Evolutionary conservation across 2,329 filamentous ascomycete species (phyloP).

Genomic region (Cercospora sp.): DNA sequence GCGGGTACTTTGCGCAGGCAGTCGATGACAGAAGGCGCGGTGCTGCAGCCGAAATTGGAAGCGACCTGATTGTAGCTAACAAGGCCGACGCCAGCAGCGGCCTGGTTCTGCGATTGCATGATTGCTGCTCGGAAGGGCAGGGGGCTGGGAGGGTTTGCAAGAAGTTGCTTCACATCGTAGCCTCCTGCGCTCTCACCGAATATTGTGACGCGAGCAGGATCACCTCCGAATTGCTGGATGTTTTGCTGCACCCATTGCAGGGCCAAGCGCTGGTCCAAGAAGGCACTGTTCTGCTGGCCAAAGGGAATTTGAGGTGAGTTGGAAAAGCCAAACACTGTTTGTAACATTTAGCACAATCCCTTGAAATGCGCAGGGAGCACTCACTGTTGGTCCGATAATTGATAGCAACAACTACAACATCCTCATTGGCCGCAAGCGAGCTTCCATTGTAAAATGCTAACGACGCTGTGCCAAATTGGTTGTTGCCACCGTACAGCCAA

Average conservation of each 20-base stretch:
- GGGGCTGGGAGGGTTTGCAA: constrained; percentile 24
- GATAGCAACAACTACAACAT: constrained; percentile 27
- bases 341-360: neutral
- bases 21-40: constrained; percentile 2
- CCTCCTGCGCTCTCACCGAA: constrained; percentile 29
- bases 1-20: constrained; percentile 22
- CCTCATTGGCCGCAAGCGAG: constrained; percentile 24
- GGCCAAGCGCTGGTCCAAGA: constrained; percentile 39
- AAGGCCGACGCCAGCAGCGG: constrained; percentile 11
- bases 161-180: constrained; percentile 21
- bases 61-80: constrained; percentile 21
- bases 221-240: constrained; percentile 56
- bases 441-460: constrained; percentile 26
- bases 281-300: constrained; percentile 35
- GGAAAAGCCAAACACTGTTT: constrained; percentile 28
- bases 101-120: constrained; percentile 21
- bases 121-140: constrained; percentile 29
- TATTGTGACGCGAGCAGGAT: constrained; percentile 48
- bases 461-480: constrained; percentile 24
- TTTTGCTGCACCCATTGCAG: constrained; percentile 51
- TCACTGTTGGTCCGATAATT: constrained; percentile 28
- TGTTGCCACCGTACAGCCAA: constrained; percentile 27
- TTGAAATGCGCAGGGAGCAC: neutral
- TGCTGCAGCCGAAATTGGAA: constrained; percentile 22
- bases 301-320: constrained; percentile 38